Percentiles rank a stretch among this genome's conserved stretches.
phyloP scores from a whole-genome alignment of 495 filamentous ascomycete genomes.

The Daldinia grandis region DNA sequence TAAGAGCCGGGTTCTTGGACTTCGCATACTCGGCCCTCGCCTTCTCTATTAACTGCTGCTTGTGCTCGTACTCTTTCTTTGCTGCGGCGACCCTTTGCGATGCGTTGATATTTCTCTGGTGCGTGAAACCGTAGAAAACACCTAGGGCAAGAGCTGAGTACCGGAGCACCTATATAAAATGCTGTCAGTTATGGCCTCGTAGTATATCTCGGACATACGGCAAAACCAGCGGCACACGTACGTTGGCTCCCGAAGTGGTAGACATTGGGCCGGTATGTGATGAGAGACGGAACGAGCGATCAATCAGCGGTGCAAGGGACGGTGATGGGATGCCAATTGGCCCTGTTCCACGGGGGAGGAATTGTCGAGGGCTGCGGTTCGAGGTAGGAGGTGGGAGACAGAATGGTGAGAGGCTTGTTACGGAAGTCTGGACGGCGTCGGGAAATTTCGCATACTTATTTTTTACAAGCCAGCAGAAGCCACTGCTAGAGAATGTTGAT shows the following conservation, averaged over 20 bases:
- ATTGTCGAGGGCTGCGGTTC: conserved; percentile 34
- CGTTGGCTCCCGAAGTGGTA: conserved; percentile 69
- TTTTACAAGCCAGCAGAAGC: conserved; percentile 23
- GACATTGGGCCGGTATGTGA: conserved; percentile 55
- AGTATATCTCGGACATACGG: conserved; percentile 28
- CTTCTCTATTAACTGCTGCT: conserved; percentile 85
- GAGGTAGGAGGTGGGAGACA: conserved; percentile 22
- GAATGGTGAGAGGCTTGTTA: conserved; percentile 27
- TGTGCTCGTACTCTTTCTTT: conserved; percentile 83
- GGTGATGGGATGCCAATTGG: conserved; percentile 42
- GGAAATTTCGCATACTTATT: conserved; percentile 41
- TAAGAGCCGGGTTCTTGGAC: conserved; percentile 73
- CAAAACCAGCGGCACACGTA: conserved; percentile 52
- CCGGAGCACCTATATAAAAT: conserved; percentile 79
- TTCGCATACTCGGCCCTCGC: conserved; percentile 90
- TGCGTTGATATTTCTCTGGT: conserved; percentile 79
- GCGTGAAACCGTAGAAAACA: conserved; percentile 89
- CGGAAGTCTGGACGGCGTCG: conserved; percentile 35
- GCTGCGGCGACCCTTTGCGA: conserved; percentile 69
- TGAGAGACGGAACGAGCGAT: conserved; percentile 27
- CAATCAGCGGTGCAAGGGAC: conserved; percentile 32
- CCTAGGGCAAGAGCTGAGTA: conserved; percentile 89
- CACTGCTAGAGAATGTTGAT: conserved; percentile 5
- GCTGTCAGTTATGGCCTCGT: conserved; percentile 28
- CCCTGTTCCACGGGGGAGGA: conserved; percentile 31